phyloP scores from a whole-genome alignment of 371 early-diverging fungal species.

The Syncephalastrum monosporum region DNA sequence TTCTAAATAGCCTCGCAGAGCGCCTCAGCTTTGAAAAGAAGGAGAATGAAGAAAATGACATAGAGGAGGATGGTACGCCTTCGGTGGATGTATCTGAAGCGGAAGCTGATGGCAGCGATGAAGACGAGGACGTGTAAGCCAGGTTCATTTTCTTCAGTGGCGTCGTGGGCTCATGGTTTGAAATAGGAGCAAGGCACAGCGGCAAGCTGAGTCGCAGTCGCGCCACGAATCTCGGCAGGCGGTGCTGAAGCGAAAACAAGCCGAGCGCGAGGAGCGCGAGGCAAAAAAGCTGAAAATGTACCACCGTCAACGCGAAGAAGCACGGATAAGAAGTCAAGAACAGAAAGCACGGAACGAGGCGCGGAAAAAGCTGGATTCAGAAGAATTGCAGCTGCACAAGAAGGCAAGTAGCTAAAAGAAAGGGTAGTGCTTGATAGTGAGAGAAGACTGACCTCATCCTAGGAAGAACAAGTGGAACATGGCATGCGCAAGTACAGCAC shows the following conservation, averaged over 20 bases:
- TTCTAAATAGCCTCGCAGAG: conserved; percentile 23
- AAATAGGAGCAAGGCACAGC: conserved; percentile 13
- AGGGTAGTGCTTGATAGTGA: neutral
- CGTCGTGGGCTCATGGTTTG: neutral
- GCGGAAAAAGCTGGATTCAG: conserved; percentile 50
- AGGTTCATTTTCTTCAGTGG: neutral
- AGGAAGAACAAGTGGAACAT: conserved; percentile 64
- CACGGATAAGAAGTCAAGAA: conserved; percentile 45
- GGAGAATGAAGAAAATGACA: conserved; percentile 19
- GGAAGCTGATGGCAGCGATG: conserved; percentile 14
- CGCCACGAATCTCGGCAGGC: conserved; percentile 56
- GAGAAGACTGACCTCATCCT: neutral
- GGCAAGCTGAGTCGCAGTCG: conserved; percentile 26
- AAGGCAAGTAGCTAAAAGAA: conserved; percentile 20
- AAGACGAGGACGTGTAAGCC: conserved; percentile 24
- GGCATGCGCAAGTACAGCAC: conserved; percentile 62
- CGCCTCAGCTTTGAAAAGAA: conserved; percentile 34
- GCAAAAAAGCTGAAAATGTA: conserved; percentile 38
- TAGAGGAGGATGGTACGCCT: conserved; percentile 3
- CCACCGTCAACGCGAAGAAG: conserved; percentile 49
- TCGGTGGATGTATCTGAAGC: conserved; percentile 10
- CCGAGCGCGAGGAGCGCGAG: conserved; percentile 53
- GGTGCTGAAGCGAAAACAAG: conserved; percentile 49
- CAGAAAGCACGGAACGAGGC: conserved; percentile 41
- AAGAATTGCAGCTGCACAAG: conserved; percentile 43